These are phyloP conservation scores for Diaporthe batatas DNA, from an alignment of 2,329 filamentous ascomycete species.

Conservation along the genomic window DNA sequence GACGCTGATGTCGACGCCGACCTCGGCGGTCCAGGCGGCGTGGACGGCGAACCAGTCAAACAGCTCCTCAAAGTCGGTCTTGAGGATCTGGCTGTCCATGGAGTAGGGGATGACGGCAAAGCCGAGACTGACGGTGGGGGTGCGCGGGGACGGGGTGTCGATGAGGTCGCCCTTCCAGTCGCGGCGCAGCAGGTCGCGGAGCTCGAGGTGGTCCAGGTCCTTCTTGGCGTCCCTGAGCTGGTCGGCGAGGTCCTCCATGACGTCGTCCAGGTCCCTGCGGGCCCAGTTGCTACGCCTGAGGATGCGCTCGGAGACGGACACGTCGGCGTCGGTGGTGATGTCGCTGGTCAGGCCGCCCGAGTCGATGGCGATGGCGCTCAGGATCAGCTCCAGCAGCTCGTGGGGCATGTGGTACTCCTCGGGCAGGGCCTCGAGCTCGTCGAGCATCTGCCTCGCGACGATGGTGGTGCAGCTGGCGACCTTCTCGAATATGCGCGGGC, in stretches of 20 bases:
- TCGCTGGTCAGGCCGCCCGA: conserved; percentile 55
- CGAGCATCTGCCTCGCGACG: conserved; percentile 60
- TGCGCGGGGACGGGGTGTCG: conserved; percentile 58
- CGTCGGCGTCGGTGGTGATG: conserved; percentile 53
- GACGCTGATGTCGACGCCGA: conserved; percentile 59
- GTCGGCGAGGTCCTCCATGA: conserved; percentile 58
- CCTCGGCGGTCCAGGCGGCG: conserved; percentile 61
- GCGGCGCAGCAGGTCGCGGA: conserved; percentile 59
- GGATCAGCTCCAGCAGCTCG: conserved; percentile 61
- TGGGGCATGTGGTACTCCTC: conserved; percentile 62
- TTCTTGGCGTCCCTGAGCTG: conserved; percentile 57
- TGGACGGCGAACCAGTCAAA: conserved; percentile 64
- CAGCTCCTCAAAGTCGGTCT: conserved; percentile 60
- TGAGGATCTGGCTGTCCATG: conserved; percentile 59
- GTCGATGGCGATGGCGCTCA: conserved; percentile 61
- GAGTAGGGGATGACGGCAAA: conserved; percentile 61
- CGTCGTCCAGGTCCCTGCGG: conserved; percentile 53
- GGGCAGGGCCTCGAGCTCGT: conserved; percentile 57
- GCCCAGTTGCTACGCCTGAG: conserved; percentile 58
- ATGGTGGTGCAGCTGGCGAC: conserved; percentile 60
- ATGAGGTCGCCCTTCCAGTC: conserved; percentile 63
- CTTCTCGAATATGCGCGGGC: conserved; percentile 59
- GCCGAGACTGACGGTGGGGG: conserved; percentile 60
- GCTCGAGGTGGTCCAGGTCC: conserved; percentile 55
- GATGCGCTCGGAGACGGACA: conserved; percentile 54